Evolutionary conservation across 345 rosid species (phyloP), one percentile per base, ranked within the genome.

Genomic region (Dimocarpus longan): DNA sequence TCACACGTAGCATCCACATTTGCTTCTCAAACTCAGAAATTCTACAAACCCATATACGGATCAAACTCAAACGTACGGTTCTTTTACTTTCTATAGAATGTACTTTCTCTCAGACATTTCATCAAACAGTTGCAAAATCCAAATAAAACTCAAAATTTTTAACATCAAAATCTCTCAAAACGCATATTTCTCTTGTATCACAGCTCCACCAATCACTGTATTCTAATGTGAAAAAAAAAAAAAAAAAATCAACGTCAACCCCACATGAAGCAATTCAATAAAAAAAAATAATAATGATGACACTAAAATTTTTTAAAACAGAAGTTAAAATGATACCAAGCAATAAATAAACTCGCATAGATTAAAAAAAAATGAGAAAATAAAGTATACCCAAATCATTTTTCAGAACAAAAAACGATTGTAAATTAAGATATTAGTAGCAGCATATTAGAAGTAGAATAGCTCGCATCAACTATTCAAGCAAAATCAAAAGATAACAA

Each of bases 1-100:
- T 85, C 60, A 70, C 75, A 4, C 63, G 43, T 59, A 70, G 77
- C 67, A 80, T n/a, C 91, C 86, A 86, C 92, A 89, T 91, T 79
- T 73, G 75, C 64, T 72, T 48, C 74, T 71, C 22, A 62, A 68
- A 50, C 43, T 24, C 37, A 5, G n/a, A 62, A 18, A 2, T 16
- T 52, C 18, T n/a, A 22, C 67, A 73, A 60, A 21, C 13, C 37
- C n/a, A 7, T 3, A 13, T 40, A 42, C 24, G 4, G 21, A 19
- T 8, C 28, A 0, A 52, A 37, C 64, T 28, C 64, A 32, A 73
- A 37, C 66, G 6, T 56, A 19, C 8, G 0, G 24, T 32, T n/a
- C 18, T 10, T 37, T 24, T 5, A 69, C 18, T 46, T 22, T 19
- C 10, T 69, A 0, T 8, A n/a, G 42, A n/a, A 72, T n/a, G 63